phyloP scores from a whole-genome alignment of 306 rosid genomes.

The Vigna angularis region DNA sequence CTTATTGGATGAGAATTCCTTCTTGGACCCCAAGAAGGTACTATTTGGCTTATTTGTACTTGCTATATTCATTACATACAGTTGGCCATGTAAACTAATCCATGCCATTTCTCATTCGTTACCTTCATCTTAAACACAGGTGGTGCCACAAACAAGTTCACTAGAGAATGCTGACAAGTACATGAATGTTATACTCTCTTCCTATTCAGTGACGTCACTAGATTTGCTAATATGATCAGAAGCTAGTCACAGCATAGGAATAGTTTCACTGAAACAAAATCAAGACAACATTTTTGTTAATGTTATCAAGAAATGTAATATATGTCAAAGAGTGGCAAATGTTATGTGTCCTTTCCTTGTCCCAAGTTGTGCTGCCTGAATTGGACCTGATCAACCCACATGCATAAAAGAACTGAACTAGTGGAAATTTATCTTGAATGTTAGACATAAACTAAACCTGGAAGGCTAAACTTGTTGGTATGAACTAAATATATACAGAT shows the following conservation, averaged over 20 bases:
- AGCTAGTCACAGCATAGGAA: neutral
- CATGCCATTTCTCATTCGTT: neutral
- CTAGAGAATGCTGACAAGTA: conserved; percentile 47
- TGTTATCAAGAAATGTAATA: neutral
- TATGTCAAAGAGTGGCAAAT: neutral
- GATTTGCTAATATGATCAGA: conserved; percentile 41
- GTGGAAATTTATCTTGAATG: neutral
- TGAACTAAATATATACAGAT: neutral
- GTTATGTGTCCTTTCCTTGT: neutral
- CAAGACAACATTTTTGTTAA: neutral
- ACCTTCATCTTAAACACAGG: conserved; percentile 45
- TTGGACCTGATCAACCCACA: neutral
- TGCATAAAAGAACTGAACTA: neutral
- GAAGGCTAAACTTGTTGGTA: neutral
- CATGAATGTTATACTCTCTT: conserved; percentile 46
- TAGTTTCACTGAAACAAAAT: neutral
- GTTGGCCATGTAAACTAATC: neutral
- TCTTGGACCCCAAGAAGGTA: conserved; percentile 68
- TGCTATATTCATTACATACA: neutral
- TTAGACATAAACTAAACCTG: neutral
- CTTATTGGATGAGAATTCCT: conserved; percentile 74
- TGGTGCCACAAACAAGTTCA: conserved; percentile 44
- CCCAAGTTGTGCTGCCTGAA: neutral
- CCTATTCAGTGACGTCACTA: conserved; percentile 66
- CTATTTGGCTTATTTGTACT: neutral